Conservation (phyloP, 140 eudicot genomes). For the Bidens hawaiensis region DNA sequence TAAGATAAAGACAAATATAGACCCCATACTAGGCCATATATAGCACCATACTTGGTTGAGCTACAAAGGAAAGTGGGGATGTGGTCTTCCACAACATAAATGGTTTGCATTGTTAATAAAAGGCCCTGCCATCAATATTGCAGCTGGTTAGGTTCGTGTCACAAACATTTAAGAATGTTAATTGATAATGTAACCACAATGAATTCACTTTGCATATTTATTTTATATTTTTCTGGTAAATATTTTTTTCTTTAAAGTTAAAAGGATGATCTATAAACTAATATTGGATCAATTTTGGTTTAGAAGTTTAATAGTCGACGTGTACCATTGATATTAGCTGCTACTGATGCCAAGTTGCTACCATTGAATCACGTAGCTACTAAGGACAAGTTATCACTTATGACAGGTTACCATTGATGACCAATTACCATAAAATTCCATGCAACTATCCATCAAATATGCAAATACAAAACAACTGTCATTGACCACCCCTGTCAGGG, state of each 20-base stretch:
- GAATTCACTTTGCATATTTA: neutral
- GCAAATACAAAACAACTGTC: too few species aligned
- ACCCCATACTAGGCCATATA: conserved; percentile 12
- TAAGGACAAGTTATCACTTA: too few species aligned
- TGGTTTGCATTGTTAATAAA: conserved; percentile 28
- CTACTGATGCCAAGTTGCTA: too few species aligned
- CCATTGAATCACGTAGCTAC: too few species aligned
- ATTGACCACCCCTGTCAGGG: too few species aligned
- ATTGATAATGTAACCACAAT: neutral
- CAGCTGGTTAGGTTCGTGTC: conserved; percentile 28
- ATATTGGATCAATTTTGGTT: too few species aligned
- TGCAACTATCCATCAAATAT: too few species aligned
- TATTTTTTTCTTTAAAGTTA: neutral
- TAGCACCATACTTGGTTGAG: conserved; percentile 22
- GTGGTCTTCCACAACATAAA: conserved; percentile 28
- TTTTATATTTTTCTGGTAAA: neutral
- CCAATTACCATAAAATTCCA: too few species aligned
- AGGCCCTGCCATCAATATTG: conserved; percentile 27
- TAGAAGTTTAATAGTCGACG: too few species aligned
- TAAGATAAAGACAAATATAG: conserved; percentile 13
- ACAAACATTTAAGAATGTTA: conserved; percentile 6
- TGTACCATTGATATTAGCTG: too few species aligned
- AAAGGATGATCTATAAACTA: neutral
- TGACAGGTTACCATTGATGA: too few species aligned
- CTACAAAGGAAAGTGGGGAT: conserved; percentile 31